Conservation (phyloP, 371 early-diverging fungal genomes). For the Mucor plumbeus region DNA sequence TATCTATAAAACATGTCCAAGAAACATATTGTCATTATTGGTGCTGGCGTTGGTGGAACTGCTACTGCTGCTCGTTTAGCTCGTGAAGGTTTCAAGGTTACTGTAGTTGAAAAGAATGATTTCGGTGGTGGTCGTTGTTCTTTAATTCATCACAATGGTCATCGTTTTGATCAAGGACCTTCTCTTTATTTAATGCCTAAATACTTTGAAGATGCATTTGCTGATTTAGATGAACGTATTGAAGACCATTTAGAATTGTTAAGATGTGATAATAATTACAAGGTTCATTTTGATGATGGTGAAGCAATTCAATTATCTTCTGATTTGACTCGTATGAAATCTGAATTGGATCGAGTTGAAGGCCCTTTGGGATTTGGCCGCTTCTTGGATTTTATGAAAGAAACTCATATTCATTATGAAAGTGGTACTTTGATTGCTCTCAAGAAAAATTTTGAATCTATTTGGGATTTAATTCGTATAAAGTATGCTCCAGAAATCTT, state of each 20-base stretch:
- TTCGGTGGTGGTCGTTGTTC: constrained; percentile 67
- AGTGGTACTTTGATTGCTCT: constrained; percentile 53
- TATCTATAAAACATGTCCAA: constrained; percentile 5
- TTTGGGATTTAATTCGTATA: constrained; percentile 54
- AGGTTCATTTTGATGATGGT: constrained; percentile 63
- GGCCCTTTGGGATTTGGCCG: constrained; percentile 48
- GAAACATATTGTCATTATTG: constrained; percentile 55
- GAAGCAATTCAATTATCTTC: constrained; percentile 54
- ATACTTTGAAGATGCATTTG: constrained; percentile 59
- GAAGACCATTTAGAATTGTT: constrained; percentile 57
- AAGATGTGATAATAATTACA: constrained; percentile 67
- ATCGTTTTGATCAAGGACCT: constrained; percentile 71
- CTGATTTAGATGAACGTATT: constrained; percentile 60
- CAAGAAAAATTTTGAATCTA: constrained; percentile 56
- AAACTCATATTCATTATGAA: constrained; percentile 62
- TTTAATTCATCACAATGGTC: constrained; percentile 53
- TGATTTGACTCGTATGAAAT: constrained; percentile 58
- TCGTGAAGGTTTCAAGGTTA: constrained; percentile 57
- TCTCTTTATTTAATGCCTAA: constrained; percentile 69
- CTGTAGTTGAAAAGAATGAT: constrained; percentile 66
- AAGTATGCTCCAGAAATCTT: constrained; percentile 49
- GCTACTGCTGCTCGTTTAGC: constrained; percentile 66
- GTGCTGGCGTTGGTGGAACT: constrained; percentile 66
- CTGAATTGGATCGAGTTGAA: constrained; percentile 61
- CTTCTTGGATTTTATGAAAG: constrained; percentile 57